A percentile compares a stretch with the other conserved stretches of the same genome.
These are phyloP conservation scores for Thalassiosira profunda DNA, from an alignment of 108 stramenopile genomes.

Conservation along the genomic window DNA sequence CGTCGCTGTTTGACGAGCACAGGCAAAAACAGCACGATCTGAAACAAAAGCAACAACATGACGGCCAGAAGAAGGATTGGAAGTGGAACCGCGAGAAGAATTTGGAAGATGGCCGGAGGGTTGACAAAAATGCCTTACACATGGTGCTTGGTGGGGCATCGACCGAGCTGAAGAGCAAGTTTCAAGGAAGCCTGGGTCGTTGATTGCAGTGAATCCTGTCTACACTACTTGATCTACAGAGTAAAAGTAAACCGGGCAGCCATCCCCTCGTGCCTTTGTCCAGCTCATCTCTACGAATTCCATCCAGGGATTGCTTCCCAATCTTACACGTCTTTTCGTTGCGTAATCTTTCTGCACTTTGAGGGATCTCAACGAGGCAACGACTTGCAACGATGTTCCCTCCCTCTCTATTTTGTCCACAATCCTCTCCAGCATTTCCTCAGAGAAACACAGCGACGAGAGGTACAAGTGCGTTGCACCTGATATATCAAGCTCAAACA, in stretches of 20 bases:
- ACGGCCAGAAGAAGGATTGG: constrained; percentile 46
- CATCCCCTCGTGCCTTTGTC: constrained; percentile 52
- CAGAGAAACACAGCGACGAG: constrained; percentile 68
- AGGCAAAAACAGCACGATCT: constrained; percentile 50
- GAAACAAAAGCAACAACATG: constrained; percentile 35
- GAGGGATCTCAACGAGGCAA: constrained; percentile 59
- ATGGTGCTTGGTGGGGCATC: constrained; percentile 82
- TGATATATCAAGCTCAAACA: constrained; percentile 60
- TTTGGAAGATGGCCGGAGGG: constrained; percentile 83
- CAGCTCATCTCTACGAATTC: constrained; percentile 71
- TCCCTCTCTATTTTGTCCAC: constrained; percentile 47
- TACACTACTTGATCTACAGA: constrained; percentile 22
- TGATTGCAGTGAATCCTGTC: not conserved
- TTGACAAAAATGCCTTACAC: constrained; percentile 85
- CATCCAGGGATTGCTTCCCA: constrained; percentile 41
- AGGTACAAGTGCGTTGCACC: constrained; percentile 69
- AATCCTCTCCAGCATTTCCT: constrained; percentile 52
- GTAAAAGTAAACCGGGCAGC: constrained; percentile 67
- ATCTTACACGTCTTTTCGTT: constrained; percentile 6
- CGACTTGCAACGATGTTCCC: constrained; percentile 39
- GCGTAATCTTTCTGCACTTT: not conserved
- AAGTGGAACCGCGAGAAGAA: constrained; percentile 82
- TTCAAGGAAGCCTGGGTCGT: constrained; percentile 60
- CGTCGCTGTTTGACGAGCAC: constrained; percentile 77
- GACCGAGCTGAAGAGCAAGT: constrained; percentile 74